Evolutionary conservation across 2,329 filamentous ascomycete genomes (phyloP), one percentile per base, ranked within the genome.

Genomic region (Malbranchea cinnamomea): DNA sequence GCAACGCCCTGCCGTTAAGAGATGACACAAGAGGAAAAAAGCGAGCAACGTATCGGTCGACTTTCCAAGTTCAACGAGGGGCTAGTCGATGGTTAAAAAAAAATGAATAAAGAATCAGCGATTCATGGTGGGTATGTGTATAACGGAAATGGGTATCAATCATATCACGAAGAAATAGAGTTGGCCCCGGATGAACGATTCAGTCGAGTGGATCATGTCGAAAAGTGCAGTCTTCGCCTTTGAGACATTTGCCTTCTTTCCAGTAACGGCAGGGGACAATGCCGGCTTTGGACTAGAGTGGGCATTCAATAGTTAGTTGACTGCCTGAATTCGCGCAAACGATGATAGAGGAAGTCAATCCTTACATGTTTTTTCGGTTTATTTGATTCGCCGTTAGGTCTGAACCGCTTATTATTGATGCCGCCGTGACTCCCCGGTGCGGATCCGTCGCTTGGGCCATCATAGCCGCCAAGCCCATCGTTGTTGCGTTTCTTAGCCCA

Each of bases 141-240:
- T n/a, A n/a, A n/a, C n/a, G n/a, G n/a, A n/a, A n/a, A n/a, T n/a
- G n/a, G n/a, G n/a, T n/a, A n/a, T n/a, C n/a, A n/a, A n/a, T n/a
- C n/a, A n/a, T n/a, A n/a, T n/a, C n/a, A n/a, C n/a, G n/a, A n/a
- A n/a, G n/a, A n/a, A n/a, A n/a, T n/a, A n/a, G n/a, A n/a, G n/a
- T n/a, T n/a, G n/a, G n/a, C n/a, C n/a, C n/a, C n/a, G n/a, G n/a
- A n/a, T n/a, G n/a, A n/a, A n/a, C n/a, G n/a, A n/a, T 22, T 32
- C 24, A 38, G 16, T 40, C 36, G 5, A 33, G 26, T 26, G 32
- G 35, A 38, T 63, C 60, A 33, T 66, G 62, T 33, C 59, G 49
- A 43, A 57, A 65, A n/a, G 61, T 65, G 46, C 63, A 67, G 23
- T 60, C 52, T 13, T 61, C 56, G 11, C 63, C 63, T 41, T 70